Conservation (phyloP, 495 filamentous ascomycete genomes). For the Penicillium cataractarum region DNA sequence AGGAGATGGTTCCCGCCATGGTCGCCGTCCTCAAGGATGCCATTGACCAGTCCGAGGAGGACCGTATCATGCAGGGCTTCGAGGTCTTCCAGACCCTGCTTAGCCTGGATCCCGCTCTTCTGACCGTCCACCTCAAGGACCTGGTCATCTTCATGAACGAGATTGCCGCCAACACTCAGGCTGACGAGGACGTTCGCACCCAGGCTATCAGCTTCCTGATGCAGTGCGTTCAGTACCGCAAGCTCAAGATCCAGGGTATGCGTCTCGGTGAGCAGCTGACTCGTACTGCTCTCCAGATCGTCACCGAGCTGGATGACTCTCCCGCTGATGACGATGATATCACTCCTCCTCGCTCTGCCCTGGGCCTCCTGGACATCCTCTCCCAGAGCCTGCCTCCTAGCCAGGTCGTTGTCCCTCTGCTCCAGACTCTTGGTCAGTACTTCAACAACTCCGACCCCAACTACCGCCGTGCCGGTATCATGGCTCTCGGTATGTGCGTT, state of each 20-base stretch:
- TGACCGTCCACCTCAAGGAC: conserved; percentile 85
- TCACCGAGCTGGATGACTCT: conserved; percentile 80
- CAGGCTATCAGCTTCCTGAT: conserved; percentile 94
- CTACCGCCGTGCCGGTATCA: conserved; percentile 84
- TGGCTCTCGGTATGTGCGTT: conserved; percentile 90
- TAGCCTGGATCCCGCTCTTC: conserved; percentile 81
- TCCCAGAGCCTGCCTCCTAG: conserved; percentile 85
- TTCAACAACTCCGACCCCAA: conserved; percentile 71
- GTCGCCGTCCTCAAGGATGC: conserved; percentile 84
- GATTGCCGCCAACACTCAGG: conserved; percentile 70
- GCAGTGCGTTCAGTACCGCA: conserved; percentile 87
- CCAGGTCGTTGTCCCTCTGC: conserved; percentile 91
- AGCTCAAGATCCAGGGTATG: conserved; percentile 91
- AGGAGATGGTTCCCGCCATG: conserved; percentile 82
- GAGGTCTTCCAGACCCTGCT: conserved; percentile 97
- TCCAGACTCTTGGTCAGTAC: conserved; percentile 81
- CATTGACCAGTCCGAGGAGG: conserved; percentile 78
- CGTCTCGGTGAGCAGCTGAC: conserved; percentile 83
- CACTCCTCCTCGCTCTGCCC: conserved; percentile 83
- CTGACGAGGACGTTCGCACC: conserved; percentile 80
- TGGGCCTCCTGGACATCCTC: conserved; percentile 86
- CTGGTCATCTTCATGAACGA: conserved; percentile 94
- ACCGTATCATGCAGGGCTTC: conserved; percentile 83
- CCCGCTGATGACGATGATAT: conserved; percentile 79
- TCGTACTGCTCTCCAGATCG: conserved; percentile 79